A percentile compares a stretch with the other conserved stretches of the same genome.
phyloP scores from a whole-genome alignment of 2,329 filamentous ascomycete genomes.

The Hymenoscyphus linearis region DNA sequence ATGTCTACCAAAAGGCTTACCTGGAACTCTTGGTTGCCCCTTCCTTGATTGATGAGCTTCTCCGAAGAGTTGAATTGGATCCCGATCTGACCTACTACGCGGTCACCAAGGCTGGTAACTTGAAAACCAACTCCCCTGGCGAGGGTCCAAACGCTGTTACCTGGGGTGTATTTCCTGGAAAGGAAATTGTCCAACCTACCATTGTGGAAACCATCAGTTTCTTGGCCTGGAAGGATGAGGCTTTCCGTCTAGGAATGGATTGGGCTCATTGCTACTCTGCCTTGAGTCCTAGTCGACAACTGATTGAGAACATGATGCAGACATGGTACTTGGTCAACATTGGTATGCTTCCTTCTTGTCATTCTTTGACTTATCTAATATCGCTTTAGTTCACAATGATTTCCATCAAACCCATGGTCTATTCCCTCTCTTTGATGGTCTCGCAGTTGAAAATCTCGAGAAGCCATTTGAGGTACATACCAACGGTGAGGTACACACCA shows the following conservation, averaged over 20 bases:
- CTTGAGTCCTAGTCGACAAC: slow-evolving; percentile 66
- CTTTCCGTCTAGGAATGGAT: slow-evolving; percentile 84
- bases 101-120: slow-evolving; percentile 74
- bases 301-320: slow-evolving; percentile 81
- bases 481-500: too few relatives aligned
- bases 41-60: slow-evolving; percentile 69
- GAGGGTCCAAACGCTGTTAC: slow-evolving; percentile 97
- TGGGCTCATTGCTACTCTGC: slow-evolving; percentile 90
- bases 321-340: slow-evolving; percentile 95
- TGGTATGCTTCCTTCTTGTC: slow-evolving; percentile 48
- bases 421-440: slow-evolving; percentile 78
- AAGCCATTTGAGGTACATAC: slow-evolving; percentile 32
- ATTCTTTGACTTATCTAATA: slow-evolving; percentile 14
- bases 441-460: slow-evolving; percentile 64
- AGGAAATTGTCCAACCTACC: slow-evolving; percentile 99
- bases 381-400: slow-evolving; percentile 78
- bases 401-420: slow-evolving; percentile 82
- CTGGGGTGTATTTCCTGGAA: slow-evolving; percentile 97
- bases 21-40: slow-evolving; percentile 86
- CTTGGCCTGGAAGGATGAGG: slow-evolving; percentile 97
- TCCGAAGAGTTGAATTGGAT: slow-evolving; percentile 70
- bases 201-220: slow-evolving; percentile 98
- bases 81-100: slow-evolving; percentile 90
- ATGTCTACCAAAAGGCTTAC: slow-evolving; percentile 98
- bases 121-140: slow-evolving; percentile 77